Evolutionary conservation across 2,329 filamentous ascomycete species (phyloP).

Genomic region (Penicillium sp.): DNA sequence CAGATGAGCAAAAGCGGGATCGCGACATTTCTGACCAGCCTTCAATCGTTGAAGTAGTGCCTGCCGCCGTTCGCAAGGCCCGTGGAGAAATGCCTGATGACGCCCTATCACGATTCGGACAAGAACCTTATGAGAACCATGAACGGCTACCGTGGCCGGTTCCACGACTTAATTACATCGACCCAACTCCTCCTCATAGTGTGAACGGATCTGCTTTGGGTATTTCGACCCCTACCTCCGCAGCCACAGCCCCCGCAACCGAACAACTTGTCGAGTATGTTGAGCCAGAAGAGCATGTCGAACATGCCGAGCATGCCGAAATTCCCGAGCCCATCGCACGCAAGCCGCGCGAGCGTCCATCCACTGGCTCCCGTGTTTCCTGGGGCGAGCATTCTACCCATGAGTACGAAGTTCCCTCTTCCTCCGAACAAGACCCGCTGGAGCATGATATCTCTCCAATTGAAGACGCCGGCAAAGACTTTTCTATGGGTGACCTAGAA

Average conservation of each 20-base stretch:
- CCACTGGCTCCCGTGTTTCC: constrained; percentile 60
- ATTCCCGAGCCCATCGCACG: background rate
- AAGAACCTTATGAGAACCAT: constrained; percentile 25
- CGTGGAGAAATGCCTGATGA: constrained; percentile 19
- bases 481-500: constrained; percentile 13
- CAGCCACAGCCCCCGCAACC: background rate
- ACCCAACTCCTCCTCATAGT: constrained; percentile 61
- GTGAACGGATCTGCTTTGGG: constrained; percentile 43
- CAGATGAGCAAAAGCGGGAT: constrained; percentile 38
- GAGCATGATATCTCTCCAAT: constrained; percentile 27
- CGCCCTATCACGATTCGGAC: constrained; percentile 21
- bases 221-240: constrained; percentile 28
- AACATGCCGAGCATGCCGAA: constrained; percentile 1
- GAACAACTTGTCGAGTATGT: constrained; percentile 25
- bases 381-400: constrained; percentile 70
- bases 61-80: constrained; percentile 29
- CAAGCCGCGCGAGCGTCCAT: constrained; percentile 49
- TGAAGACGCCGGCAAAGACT: constrained; percentile 14
- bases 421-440: constrained; percentile 38
- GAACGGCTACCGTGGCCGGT: constrained; percentile 49
- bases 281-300: constrained; percentile 16
- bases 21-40: constrained; percentile 29
- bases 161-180: constrained; percentile 60
- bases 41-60: constrained; percentile 37
- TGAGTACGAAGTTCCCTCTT: constrained; percentile 65